These are phyloP conservation scores for Phlyctochytrium bullatum DNA, from an alignment of 192 early-diverging fungal genomes.

Conservation along the genomic window DNA sequence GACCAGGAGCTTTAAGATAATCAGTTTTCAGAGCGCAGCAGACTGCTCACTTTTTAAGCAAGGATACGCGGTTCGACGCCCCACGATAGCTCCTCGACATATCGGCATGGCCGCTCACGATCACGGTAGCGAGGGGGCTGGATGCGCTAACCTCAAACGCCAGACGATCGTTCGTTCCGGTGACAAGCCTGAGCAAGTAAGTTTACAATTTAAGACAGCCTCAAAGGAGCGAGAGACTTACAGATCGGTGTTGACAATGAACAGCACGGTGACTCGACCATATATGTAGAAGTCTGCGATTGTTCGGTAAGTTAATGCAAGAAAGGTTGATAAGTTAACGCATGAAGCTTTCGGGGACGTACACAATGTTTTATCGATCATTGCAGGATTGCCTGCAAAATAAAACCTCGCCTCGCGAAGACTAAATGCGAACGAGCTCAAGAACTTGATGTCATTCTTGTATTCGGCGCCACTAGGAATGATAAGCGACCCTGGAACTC, in stretches of 20 bases:
- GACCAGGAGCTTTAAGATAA: not conserved
- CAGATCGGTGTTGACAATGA: not conserved
- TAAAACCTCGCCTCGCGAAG: not conserved
- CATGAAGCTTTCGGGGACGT: not conserved
- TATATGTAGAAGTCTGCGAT: not conserved
- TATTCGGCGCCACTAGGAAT: not conserved
- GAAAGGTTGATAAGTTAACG: not conserved
- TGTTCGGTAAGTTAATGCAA: no score
- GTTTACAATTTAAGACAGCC: not conserved
- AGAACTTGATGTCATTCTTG: not conserved
- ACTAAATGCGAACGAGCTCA: not conserved
- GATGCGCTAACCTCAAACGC: not conserved
- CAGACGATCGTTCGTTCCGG: not conserved
- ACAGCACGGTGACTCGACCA: not conserved
- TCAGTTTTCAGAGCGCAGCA: not conserved
- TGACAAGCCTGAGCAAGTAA: not conserved
- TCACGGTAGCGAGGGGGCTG: not conserved
- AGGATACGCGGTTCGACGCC: not conserved
- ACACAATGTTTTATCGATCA: not conserved
- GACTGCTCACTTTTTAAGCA: not conserved
- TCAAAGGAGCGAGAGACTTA: not conserved
- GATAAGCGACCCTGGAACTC: not conserved
- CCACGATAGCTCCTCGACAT: not conserved
- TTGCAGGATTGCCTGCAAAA: not conserved
- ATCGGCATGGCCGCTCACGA: not conserved